A percentile compares a stretch with the other conserved stretches of the same genome.
Conservation (phyloP, 345 rosid species). For the Linum trigynum region DNA sequence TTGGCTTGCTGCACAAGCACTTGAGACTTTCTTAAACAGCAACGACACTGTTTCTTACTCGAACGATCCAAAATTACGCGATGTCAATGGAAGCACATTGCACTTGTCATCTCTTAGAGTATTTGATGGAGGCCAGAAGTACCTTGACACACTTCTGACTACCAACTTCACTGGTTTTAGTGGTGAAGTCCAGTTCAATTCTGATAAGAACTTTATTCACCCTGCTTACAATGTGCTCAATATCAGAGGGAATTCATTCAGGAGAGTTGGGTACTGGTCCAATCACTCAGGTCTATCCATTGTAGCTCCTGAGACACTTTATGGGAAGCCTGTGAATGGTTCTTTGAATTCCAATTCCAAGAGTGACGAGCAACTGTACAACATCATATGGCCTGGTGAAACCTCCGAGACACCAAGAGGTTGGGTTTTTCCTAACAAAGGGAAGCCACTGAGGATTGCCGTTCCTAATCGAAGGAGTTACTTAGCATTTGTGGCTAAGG, state of each 20-base stretch:
- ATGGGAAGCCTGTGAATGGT: constrained; percentile 41
- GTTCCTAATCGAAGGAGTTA: constrained; percentile 74
- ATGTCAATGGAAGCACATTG: constrained; percentile 39
- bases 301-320: constrained; percentile 49
- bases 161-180: constrained; percentile 65
- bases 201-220: constrained; percentile 45
- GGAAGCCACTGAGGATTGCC: constrained; percentile 56
- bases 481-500: constrained; percentile 45
- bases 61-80: constrained; percentile 38
- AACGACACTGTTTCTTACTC: constrained; percentile 71
- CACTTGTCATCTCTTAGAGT: constrained; percentile 44
- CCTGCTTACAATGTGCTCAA: constrained; percentile 77
- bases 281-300: constrained; percentile 63
- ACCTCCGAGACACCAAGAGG: constrained; percentile 48
- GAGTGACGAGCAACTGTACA: constrained; percentile 40
- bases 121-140: constrained; percentile 64
- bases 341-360: constrained; percentile 14
- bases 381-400: constrained; percentile 83
- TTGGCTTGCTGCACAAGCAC: constrained; percentile 84
- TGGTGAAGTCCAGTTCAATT: constrained; percentile 51
- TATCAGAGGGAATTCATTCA: constrained; percentile 48
- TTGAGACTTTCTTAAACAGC: constrained; percentile 43
- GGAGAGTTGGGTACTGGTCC: constrained; percentile 88
- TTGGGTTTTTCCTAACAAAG: constrained; percentile 89
- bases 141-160: constrained; percentile 46